Base-by-base conservation (phyloP, 75 land plant genomes). In the Selaginella moellendorffii region DNA sequence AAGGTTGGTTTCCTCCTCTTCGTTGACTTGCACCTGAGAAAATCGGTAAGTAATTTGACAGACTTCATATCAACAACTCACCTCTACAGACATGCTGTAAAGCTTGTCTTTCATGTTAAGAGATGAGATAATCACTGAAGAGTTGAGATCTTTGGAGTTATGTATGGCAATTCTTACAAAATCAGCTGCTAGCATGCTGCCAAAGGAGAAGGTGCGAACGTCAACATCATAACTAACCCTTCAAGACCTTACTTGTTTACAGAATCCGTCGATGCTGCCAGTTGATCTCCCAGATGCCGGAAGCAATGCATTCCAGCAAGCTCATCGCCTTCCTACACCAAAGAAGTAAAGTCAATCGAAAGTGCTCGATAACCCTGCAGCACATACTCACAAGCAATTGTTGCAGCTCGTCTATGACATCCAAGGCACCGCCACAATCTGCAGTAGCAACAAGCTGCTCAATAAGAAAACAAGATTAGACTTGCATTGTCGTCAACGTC, bases 111-210 rank as follows among this genome's bases (percentile, higher is more conserved):
- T 72, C 62, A 67, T 67, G 68, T 79, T 76, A 59, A 82, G 68
- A 56, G 73, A 79, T 0, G 77, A 60, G 52, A 86, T 24, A 65
- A 87, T 78, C 9, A 54, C 67, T 31, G 53, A 64, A 12, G 67
- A 59, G 61, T 93, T 87, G 17, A 76, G 59, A 64, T 80, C 79
- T 53, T 77, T 78, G 26, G 78, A 67, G 68, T 80, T 78, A 66
- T 79, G 90, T 28, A 85, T 66, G 60, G 90, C 80, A n/a, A 76
- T 76, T 69, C 84, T 80, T 68, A 93, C 72, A 60, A 93, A 93
- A 54, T 93, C 99, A 71, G 87, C 87, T 69, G 99, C 93, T 79
- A 93, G 90, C 79, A 84, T 84, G 85, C 99, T 93, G 81, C 87
- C 79, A 76, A 69, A 27, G 24, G 30, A 58, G 26, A 42, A n/a